phyloP scores from a whole-genome alignment of 2,329 filamentous ascomycete species.

The Mariannaea elegans region DNA sequence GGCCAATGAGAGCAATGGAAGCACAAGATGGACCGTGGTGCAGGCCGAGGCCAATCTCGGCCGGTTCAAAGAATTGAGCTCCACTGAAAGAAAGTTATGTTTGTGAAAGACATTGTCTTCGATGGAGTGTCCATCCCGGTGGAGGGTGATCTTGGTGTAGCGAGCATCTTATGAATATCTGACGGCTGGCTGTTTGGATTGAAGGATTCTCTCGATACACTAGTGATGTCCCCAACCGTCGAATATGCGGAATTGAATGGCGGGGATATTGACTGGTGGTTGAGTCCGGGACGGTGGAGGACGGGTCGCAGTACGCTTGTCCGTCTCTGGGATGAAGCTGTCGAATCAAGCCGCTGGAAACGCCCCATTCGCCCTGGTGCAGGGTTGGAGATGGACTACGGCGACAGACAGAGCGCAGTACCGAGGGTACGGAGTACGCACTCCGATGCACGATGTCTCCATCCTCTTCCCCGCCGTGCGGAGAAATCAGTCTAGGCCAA shows the following conservation, averaged over 20 bases:
- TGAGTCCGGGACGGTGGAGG: slow-evolving; percentile 23
- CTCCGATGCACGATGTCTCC: slow-evolving; percentile 39
- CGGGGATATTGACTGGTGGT: slow-evolving; percentile 20
- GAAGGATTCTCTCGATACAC: slow-evolving; percentile 4
- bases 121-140: neutral
- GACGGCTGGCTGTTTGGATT: slow-evolving; percentile 12
- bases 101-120: slow-evolving; percentile 13
- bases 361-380: slow-evolving; percentile 37
- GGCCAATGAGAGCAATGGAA: slow-evolving; percentile 18
- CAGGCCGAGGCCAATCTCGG: slow-evolving; percentile 30
- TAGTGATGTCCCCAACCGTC: slow-evolving; percentile 14
- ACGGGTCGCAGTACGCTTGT: slow-evolving; percentile 34
- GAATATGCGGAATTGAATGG: slow-evolving; percentile 29
- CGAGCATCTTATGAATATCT: slow-evolving; percentile 13
- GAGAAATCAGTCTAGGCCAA: slow-evolving; percentile 36
- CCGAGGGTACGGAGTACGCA: slow-evolving; percentile 32
- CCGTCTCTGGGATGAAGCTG: slow-evolving; percentile 34
- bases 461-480: slow-evolving; percentile 38
- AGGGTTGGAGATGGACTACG: slow-evolving; percentile 32
- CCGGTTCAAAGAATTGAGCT: slow-evolving; percentile 18
- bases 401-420: slow-evolving; percentile 20
- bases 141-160: slow-evolving; percentile 18
- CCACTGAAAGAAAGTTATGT: slow-evolving; percentile 15
- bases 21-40: slow-evolving; percentile 19
- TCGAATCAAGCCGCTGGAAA: slow-evolving; percentile 35